Evolutionary conservation across 2,329 filamentous ascomycete genomes (phyloP).

Genomic region (Gremmenia infestans): DNA sequence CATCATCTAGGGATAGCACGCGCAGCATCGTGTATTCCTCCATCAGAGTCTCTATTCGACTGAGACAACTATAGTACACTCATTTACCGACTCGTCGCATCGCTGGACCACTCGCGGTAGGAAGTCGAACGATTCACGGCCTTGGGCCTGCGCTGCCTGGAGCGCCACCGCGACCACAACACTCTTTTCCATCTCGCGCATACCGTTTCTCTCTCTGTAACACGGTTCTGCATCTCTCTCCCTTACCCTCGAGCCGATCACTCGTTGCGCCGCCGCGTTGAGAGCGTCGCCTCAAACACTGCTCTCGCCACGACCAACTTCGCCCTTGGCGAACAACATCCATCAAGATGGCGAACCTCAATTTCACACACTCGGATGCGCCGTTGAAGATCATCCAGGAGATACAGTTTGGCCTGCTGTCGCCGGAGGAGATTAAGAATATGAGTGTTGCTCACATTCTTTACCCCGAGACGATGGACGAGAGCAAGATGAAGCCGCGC

Average conservation of each 20-base stretch:
- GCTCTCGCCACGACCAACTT: conserved; percentile 10
- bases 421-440: conserved; percentile 97
- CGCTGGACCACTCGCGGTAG: conserved; percentile 22
- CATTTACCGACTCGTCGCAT: conserved; percentile 20
- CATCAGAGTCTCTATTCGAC: conserved; percentile 26
- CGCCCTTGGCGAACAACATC: conserved; percentile 8
- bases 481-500: conserved; percentile 84
- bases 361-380: conserved; percentile 87
- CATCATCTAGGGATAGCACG: conserved; percentile 30
- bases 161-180: conserved; percentile 28
- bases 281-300: conserved; percentile 9
- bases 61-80: conserved; percentile 27
- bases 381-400: conserved; percentile 97
- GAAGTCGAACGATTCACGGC: conserved; percentile 23
- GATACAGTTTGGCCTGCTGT: conserved; percentile 97
- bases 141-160: conserved; percentile 29
- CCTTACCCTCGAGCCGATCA: conserved; percentile 16
- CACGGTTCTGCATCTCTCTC: conserved; percentile 8
- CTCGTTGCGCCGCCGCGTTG: conserved; percentile 21
- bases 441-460: conserved; percentile 96
- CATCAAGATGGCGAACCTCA: conserved; percentile 80
- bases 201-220: conserved; percentile 15
- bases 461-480: conserved; percentile 99
- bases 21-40: conserved; percentile 30
- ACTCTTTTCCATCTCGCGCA: conserved; percentile 22